A percentile compares a stretch with the other conserved stretches of the same genome.
phyloP scores from a whole-genome alignment of 176 grass and related monocot species.

The Miscanthus lutarioriparius region DNA sequence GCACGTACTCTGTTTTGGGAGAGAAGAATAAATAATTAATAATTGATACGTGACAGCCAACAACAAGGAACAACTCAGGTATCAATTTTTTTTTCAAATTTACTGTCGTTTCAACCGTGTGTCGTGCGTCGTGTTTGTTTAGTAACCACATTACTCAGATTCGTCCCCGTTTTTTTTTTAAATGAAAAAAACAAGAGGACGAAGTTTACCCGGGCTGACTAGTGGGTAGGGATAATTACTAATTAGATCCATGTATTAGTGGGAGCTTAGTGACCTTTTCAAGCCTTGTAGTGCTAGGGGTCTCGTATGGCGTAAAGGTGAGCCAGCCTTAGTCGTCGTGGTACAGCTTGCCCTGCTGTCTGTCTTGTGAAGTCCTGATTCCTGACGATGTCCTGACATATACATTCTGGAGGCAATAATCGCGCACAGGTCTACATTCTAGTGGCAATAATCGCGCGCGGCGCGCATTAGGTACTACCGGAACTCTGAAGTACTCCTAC shows the following conservation, averaged over 20 bases:
- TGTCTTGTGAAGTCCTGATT: no score
- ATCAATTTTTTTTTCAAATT: no score
- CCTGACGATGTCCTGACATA: neutral
- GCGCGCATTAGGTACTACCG: neutral
- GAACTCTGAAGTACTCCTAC: no score
- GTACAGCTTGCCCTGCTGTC: neutral
- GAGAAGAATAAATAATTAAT: no score
- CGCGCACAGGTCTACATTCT: neutral
- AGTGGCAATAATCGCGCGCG: neutral
- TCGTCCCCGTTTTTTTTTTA: neutral
- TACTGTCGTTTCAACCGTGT: no score
- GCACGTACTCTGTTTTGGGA: no score
- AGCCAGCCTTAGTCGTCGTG: no score
- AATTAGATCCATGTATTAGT: neutral
- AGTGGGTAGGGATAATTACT: neutral
- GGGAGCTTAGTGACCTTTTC: neutral
- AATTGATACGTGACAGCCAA: no score
- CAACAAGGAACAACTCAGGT: no score
- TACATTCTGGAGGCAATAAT: neutral
- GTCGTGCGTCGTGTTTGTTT: no score
- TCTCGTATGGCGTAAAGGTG: no score
- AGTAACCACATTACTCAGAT: neutral
- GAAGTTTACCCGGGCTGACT: no score
- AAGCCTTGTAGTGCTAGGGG: neutral
- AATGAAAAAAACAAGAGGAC: neutral